Evolutionary conservation across 75 land plant species (phyloP), one percentile per base, ranked within the genome.

Genomic region (Gnetum montanum): DNA sequence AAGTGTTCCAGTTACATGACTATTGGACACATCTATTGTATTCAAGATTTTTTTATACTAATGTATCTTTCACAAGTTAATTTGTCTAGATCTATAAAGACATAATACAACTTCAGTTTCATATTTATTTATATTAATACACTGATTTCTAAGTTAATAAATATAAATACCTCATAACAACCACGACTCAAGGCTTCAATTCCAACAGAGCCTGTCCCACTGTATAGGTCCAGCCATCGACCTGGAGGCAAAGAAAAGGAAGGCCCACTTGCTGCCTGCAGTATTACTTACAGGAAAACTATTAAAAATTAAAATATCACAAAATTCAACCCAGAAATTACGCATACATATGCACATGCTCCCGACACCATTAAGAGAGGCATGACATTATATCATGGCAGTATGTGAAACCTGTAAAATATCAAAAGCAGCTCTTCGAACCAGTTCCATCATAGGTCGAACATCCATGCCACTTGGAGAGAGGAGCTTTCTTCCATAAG

Each of bases 131-230:
- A n/a, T n/a, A n/a, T n/a, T n/a, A n/a, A n/a, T n/a, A n/a, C n/a
- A n/a, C n/a, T n/a, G n/a, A n/a, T n/a, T n/a, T n/a, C n/a, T n/a
- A n/a, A n/a, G n/a, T n/a, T n/a, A n/a, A n/a, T n/a, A n/a, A n/a
- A n/a, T n/a, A n/a, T n/a, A 58, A 1, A n/a, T 75, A 93, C 98
- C 84, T 83, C 79, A 36, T 71, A 67, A 60, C 98, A 94, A 24
- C 98, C 98, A 62, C 98, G 77, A 74, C 98, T 94, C 31, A 94
- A 57, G 57, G 98, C 98, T 83, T 94, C 98, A 61, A 89, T 94
- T n/a, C 96, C 98, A 61, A 94, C 98, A 22, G 98, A 89, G 51
- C 98, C 98, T 45, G 98, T 94, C 8, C 98, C 98, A 66, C 98
- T 89, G 41, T 90, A 94, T 52, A 94, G 62, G 71, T 94, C 98